phyloP scores from a whole-genome alignment of 83 land plant species.

The Thuja plicata region DNA sequence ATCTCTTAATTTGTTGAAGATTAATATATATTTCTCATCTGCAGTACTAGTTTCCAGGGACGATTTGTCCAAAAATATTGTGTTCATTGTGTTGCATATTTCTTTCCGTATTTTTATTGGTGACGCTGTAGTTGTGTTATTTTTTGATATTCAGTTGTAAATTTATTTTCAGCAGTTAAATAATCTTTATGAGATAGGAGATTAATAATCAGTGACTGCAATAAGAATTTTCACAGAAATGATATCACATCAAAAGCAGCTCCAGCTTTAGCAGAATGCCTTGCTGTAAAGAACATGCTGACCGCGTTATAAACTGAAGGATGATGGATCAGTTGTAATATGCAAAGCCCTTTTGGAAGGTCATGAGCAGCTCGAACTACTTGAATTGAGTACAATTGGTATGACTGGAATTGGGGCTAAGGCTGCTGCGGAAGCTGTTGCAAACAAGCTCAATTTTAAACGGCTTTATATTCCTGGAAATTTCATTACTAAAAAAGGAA shows the following conservation, averaged over 20 bases:
- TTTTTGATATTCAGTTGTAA: too few species aligned
- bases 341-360: slow-evolving; percentile 51
- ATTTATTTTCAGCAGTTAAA: too few species aligned
- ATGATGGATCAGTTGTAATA: slow-evolving; percentile 69
- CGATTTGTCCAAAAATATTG: too few species aligned
- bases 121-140: too few species aligned
- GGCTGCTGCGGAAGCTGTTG: slow-evolving; percentile 47
- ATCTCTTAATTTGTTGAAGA: too few species aligned
- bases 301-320: slow-evolving; percentile 82
- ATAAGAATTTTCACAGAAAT: too few species aligned
- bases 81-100: too few species aligned
- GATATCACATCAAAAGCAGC: slow-evolving; percentile 77
- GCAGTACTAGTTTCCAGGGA: too few species aligned
- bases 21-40: too few species aligned
- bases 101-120: too few species aligned
- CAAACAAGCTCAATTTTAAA: slow-evolving; percentile 52
- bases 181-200: too few species aligned
- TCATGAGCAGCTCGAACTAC: slow-evolving; percentile 49
- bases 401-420: slow-evolving; percentile 76
- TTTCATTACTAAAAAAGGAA: slow-evolving; percentile 63
- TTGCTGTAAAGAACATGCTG: slow-evolving; percentile 39
- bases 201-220: too few species aligned
- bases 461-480: slow-evolving; percentile 61
- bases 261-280: slow-evolving; percentile 52
- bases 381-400: slow-evolving; percentile 68